Evolutionary conservation across 2,329 filamentous ascomycete species (phyloP).

Genomic region (Massarina eburnea): DNA sequence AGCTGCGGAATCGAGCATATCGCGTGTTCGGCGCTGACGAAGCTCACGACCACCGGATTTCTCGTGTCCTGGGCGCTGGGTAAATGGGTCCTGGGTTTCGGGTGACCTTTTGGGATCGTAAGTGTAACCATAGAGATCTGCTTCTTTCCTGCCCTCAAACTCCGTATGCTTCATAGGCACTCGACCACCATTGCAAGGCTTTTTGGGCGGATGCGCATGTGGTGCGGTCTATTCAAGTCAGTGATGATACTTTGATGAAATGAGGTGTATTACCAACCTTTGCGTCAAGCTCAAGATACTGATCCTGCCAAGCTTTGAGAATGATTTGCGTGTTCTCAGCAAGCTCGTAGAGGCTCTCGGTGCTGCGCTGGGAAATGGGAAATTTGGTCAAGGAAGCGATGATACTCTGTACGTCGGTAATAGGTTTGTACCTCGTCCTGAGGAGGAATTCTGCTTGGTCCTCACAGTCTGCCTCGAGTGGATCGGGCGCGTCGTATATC

Average conservation of each 20-base stretch:
- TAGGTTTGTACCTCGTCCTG: slow-evolving; percentile 43
- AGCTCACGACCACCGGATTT: slow-evolving; percentile 50
- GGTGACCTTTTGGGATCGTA: slow-evolving; percentile 55
- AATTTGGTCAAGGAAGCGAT: slow-evolving; percentile 48
- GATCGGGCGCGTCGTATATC: slow-evolving; percentile 27
- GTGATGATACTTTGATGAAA: background rate
- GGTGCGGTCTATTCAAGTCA: slow-evolving; percentile 49
- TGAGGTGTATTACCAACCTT: slow-evolving; percentile 24
- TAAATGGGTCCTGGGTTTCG: slow-evolving; percentile 59
- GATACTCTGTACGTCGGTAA: slow-evolving; percentile 47
- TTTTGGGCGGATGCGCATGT: slow-evolving; percentile 54
- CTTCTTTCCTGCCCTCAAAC: slow-evolving; percentile 63
- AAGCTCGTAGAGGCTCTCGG: slow-evolving; percentile 57
- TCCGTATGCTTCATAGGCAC: slow-evolving; percentile 49
- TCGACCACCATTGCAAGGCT: slow-evolving; percentile 52
- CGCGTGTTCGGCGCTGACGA: slow-evolving; percentile 46
- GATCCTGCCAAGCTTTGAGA: slow-evolving; percentile 59
- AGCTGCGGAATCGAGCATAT: slow-evolving; percentile 40
- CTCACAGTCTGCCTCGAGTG: slow-evolving; percentile 38
- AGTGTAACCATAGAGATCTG: slow-evolving; percentile 61
- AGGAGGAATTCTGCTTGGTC: slow-evolving; percentile 47
- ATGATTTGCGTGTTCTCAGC: slow-evolving; percentile 57
- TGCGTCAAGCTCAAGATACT: slow-evolving; percentile 59
- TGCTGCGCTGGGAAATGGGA: slow-evolving; percentile 46
- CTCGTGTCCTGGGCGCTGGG: slow-evolving; percentile 52